Evolutionary conservation across 495 filamentous ascomycete genomes (phyloP), one percentile per base, ranked within the genome.

Genomic region (Aspergillus egyptiacus): DNA sequence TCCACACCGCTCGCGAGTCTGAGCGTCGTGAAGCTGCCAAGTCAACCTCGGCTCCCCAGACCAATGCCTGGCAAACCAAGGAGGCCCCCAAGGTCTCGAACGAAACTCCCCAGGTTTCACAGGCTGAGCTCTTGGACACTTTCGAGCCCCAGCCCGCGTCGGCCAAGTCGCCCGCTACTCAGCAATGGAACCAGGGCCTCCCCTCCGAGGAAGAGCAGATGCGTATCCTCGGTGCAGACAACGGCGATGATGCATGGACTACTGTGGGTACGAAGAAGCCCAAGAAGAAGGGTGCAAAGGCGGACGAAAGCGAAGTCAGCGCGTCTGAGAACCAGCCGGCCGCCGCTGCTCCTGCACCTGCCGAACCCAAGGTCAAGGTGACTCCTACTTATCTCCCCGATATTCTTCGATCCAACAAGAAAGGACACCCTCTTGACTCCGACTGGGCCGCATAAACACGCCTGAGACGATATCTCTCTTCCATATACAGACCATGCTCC

Each of bases 191-290:
- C 34, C 64, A 72, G 35, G 74, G 75, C 46, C 72, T 86, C 33
- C 86, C 83, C 5, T 87, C 87, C 0, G 89, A 94, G 66, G 89
- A 95, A 60, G 88, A 93, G 66, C 89, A 94, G 69, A 68, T 93
- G 67, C 77, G 84, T 63, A 70, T 85, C 54, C 69, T 87, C 23
- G 77, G 68, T 23, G 77, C 77, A 34, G 70, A 81, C 55, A 67
- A 67, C 18, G 70, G 69, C 17, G 75, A 80, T 10, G 79, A 83
- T 46, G 79, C 78, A 25, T 90, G 87, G 86, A 87, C 72, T 50
- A 89, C 85, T 17, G 86, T 91, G 40, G 74, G 77, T 40, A 86
- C 80, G 52, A 91, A 91, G 67, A 73, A 70, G 50, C 63, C 68
- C 61, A 81, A 81, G 68, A 79, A 72, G 65, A 72, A 73, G 60